Evolutionary conservation across 2,329 filamentous ascomycete species (phyloP).

Genomic region (Penicillium oxalicum): DNA sequence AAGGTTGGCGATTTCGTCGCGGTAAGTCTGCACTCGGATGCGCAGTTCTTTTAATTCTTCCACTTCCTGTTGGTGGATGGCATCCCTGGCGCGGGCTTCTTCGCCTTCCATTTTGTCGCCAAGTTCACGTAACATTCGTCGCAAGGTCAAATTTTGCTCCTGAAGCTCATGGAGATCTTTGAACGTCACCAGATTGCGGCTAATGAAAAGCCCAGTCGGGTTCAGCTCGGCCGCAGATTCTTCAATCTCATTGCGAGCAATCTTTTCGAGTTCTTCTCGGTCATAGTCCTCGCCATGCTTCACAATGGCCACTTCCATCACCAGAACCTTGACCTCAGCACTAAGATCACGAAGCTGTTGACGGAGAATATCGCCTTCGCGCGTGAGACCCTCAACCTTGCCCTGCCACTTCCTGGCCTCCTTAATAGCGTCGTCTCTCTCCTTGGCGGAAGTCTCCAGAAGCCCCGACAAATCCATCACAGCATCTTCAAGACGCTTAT

Average conservation of each 20-base stretch:
- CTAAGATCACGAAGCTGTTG: conserved; percentile 86
- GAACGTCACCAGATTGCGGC: conserved; percentile 82
- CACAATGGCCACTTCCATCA: conserved; percentile 73
- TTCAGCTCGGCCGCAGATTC: conserved; percentile 67
- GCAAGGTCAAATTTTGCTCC: conserved; percentile 76
- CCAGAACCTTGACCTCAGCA: conserved; percentile 80
- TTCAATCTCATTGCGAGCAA: conserved; percentile 71
- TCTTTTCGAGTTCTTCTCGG: conserved; percentile 65
- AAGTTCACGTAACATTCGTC: conserved; percentile 75
- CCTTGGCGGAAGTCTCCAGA: conserved; percentile 73
- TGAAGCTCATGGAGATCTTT: conserved; percentile 79
- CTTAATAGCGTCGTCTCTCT: conserved; percentile 72
- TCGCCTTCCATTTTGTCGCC: conserved; percentile 87
- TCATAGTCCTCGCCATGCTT: conserved; percentile 76
- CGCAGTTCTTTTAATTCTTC: conserved; percentile 69
- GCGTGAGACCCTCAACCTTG: conserved; percentile 56
- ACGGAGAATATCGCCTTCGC: conserved; percentile 70
- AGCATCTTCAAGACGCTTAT: conserved; percentile 71
- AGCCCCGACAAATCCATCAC: conserved; percentile 78
- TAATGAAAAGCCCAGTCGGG: conserved; percentile 83
- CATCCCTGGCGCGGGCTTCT: conserved; percentile 62
- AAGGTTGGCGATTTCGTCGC: conserved; percentile 79
- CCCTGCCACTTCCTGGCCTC: conserved; percentile 71
- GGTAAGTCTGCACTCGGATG: conserved; percentile 67
- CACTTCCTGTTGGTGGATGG: conserved; percentile 51